Base-by-base conservation (phyloP, 306 rosid genomes). In the Begonia loranthoides region DNA sequence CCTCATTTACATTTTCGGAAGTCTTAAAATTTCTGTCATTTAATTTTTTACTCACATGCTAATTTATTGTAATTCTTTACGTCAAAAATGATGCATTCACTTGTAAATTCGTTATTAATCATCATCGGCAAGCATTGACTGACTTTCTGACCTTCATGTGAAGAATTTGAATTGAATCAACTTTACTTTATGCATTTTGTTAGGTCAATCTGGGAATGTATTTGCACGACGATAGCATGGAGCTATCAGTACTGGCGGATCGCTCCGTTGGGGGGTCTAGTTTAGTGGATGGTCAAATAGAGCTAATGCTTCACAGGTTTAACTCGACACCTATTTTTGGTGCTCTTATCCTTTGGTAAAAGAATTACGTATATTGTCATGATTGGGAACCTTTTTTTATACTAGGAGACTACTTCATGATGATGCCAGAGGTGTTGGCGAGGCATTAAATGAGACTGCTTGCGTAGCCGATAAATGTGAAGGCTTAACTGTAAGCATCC, bases 271-370 rank as follows among this genome's bases (percentile, higher is more conserved):
- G 93, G 17, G 95, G 95, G 34, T 74, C 95, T 48, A 86, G 95
- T 77, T 64, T 86, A 41, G 60, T 41, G 50, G 93, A 86, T 70
- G 93, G 95, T 6, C 81, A 86, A 68, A 7, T 79, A 58, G 95
- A 86, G 72, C 76, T 86, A 54, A 86, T 86, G 93, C 63, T 82
- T 67, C 95, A 86, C 58, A 82, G 95, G 95, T 86, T 70, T 70
- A 59, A 41, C 40, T 17, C 56, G 11, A 28, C 65, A 41, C 55
- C 33, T 57, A 8, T 19, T n/a, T 47, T 28, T 28, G 36, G 36
- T 28, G 36, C 36, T 28, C 36, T 28, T 28, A 4, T 28, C 36
- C 5, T 28, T 28, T 8, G 5, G 36, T 28, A 28, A 28, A 28
- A 28, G 17, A 4, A 19, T 36, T 21, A 13, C n/a, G 15, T 56